A percentile compares a stretch with the other conserved stretches of the same genome.
Conservation (phyloP, 768 basidiomycete genomes). For the Auriscalpium vulgare region DNA sequence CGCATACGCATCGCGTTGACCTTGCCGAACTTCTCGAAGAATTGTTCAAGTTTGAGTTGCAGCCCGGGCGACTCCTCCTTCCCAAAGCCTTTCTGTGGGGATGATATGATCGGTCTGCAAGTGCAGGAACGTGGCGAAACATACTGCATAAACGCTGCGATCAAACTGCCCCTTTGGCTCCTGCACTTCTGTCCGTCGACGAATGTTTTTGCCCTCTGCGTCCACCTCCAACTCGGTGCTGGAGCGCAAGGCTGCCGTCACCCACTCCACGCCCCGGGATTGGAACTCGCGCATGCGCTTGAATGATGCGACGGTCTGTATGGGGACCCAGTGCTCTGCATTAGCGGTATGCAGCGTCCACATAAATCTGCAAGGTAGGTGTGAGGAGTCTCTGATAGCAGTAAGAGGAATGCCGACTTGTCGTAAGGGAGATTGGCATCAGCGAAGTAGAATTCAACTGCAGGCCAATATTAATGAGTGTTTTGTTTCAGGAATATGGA, state of each 20-base stretch:
- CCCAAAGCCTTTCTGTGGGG: constrained; percentile 78
- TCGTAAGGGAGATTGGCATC: constrained; percentile 94
- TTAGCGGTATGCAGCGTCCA: constrained; percentile 83
- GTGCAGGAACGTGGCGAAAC: constrained; percentile 23
- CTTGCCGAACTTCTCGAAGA: constrained; percentile 69
- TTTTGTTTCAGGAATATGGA: neutral
- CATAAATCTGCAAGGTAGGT: constrained; percentile 62
- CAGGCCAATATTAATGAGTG: neutral
- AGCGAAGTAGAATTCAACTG: constrained; percentile 95
- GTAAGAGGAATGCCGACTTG: constrained; percentile 39
- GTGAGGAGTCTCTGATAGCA: neutral
- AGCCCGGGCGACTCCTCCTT: constrained; percentile 46
- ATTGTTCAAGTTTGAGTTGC: constrained; percentile 70
- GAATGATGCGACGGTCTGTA: constrained; percentile 84
- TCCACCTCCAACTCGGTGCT: constrained; percentile 64
- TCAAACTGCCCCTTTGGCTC: constrained; percentile 75
- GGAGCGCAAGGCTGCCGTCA: constrained; percentile 55
- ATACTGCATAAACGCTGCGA: constrained; percentile 81
- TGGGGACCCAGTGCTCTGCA: constrained; percentile 83
- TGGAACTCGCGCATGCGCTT: constrained; percentile 84
- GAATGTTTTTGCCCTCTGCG: constrained; percentile 61
- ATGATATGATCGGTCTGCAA: neutral
- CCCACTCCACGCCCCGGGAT: constrained; percentile 54
- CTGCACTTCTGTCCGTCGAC: constrained; percentile 67
- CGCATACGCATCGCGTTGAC: constrained; percentile 86